Evolutionary conservation across 73 alveolate species (phyloP).

Genomic region (Urostyla sp.): DNA sequence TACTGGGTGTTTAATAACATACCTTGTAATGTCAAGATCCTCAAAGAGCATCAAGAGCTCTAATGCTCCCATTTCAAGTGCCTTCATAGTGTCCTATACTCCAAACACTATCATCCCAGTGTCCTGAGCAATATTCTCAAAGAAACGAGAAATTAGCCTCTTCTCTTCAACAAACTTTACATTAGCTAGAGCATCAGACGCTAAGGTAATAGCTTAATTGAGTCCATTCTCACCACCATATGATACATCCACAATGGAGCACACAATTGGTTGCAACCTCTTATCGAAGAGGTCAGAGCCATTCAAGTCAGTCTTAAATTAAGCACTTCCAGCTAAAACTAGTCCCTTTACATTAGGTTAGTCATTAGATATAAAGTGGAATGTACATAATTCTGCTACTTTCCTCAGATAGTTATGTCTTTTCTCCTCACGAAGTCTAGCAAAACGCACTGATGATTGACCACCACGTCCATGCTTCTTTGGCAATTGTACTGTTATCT

Average conservation of each 20-base stretch:
- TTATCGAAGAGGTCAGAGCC: conserved; percentile 89
- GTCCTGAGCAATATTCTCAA: conserved; percentile 96
- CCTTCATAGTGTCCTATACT: conserved; percentile 97
- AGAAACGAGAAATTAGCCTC: conserved; percentile 91
- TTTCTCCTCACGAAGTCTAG: conserved; percentile 97
- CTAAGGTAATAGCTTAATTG: conserved; percentile 85
- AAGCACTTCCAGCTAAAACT: conserved; percentile 98
- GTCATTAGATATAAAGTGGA: conserved; percentile 96
- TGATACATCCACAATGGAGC: conserved; percentile 95
- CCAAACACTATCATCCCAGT: conserved; percentile 98
- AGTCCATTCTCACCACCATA: conserved; percentile 99
- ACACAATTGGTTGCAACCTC: conserved; percentile 84
- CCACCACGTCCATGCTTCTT: conserved; percentile 99
- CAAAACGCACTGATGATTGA: conserved; percentile 96
- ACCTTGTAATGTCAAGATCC: conserved; percentile 83
- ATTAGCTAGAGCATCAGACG: conserved; percentile 92
- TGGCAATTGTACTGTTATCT: conserved; percentile 92
- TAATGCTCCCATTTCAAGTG: conserved; percentile 95
- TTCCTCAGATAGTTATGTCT: conserved; percentile 98
- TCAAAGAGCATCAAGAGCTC: conserved; percentile 94
- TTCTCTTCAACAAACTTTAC: conserved; percentile 98
- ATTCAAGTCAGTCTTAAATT: conserved; percentile 94
- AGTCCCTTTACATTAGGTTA: conserved; percentile 96
- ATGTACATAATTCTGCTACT: conserved; percentile 97
- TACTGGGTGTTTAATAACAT: conserved; percentile 69